Evolutionary conservation across 2,329 filamentous ascomycete genomes (phyloP), one percentile per base, ranked within the genome.

Genomic region (Claviceps digitariae): DNA sequence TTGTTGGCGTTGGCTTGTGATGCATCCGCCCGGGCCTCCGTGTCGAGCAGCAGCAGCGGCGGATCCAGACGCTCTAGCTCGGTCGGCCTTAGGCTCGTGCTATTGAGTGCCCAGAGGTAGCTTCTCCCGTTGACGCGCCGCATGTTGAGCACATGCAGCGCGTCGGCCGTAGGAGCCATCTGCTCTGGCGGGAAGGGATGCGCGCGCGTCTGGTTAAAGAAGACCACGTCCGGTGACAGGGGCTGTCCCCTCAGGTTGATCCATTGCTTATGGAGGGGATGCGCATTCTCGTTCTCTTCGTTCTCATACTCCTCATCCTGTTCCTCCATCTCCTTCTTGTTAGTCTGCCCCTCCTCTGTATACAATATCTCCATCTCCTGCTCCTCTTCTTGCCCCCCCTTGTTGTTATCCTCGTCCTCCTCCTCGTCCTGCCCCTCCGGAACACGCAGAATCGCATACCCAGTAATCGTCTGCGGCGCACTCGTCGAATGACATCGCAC

Each of bases 61-160:
- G 78, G 77, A 2, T 15, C 10, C 13, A 38, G 34, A 3, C 48
- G 9, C 4, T 53, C 51, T 29, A 55, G 31, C 56, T 27, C 60
- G 57, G 55, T 73, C 69, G 72, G 63, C 60, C 71, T 64, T 52
- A 75, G 67, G 50, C 68, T 66, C 9, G 71, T 72, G 6, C 62
- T 64, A 64, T 77, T 77, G 48, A 82, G 60, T 0, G 73, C 74
- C 78, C 78, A 83, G 46, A 68, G 68, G 63, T 77, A 79, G 3
- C 71, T 71, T 13, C 69, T 34, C 9, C 31, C 67, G 3, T 71
- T 70, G 51, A 67, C 67, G 6, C 67, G 54, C 17, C 58, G 62
- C 65, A 76, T 71, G 55, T 60, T 58, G 23, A 76, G 62, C 20
- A 73, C 64, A 60, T 72, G 72, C 1, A 74, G 76, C 45, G 67